phyloP scores from a whole-genome alignment of 768 basidiomycete species.

The Phylloporus arenicola region DNA sequence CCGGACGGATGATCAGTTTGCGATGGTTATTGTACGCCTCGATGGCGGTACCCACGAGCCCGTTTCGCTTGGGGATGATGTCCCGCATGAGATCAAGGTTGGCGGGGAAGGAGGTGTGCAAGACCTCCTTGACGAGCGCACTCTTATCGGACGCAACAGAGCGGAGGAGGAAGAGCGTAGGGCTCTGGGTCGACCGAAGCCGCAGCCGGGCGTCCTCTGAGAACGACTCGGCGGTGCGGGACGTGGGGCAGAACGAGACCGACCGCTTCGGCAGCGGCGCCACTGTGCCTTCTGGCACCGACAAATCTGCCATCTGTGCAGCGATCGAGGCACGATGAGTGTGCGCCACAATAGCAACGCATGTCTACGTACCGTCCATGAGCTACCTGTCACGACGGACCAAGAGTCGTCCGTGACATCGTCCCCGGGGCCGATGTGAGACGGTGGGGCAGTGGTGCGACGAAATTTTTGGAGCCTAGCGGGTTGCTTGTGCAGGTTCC shows the following conservation, averaged over 20 bases:
- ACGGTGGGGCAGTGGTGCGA: neutral
- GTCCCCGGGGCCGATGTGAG: neutral
- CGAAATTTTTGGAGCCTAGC: slow-evolving; percentile 19
- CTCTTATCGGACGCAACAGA: slow-evolving; percentile 19
- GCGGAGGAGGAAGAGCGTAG: slow-evolving; percentile 19
- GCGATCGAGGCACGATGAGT: neutral
- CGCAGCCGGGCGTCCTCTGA: slow-evolving; percentile 26
- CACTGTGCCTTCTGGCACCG: neutral
- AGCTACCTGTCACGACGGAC: slow-evolving; percentile 3
- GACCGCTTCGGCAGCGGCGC: neutral
- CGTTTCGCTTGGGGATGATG: slow-evolving; percentile 28
- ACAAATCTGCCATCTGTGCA: slow-evolving; percentile 5
- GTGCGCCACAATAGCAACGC: neutral
- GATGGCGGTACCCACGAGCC: slow-evolving; percentile 34
- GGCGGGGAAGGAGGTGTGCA: slow-evolving; percentile 26
- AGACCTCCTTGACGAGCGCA: slow-evolving; percentile 18
- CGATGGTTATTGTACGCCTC: slow-evolving; percentile 34
- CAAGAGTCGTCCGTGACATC: slow-evolving; percentile 1
- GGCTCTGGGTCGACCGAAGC: slow-evolving; percentile 17
- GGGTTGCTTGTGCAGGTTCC: neutral
- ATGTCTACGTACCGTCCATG: slow-evolving; percentile 15
- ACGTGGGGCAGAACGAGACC: slow-evolving; percentile 22
- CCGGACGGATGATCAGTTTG: slow-evolving; percentile 40
- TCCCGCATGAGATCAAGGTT: slow-evolving; percentile 20
- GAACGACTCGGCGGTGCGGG: slow-evolving; percentile 25